Evolutionary conservation across 345 rosid species (phyloP).

Genomic region (Populus ilicifolia): DNA sequence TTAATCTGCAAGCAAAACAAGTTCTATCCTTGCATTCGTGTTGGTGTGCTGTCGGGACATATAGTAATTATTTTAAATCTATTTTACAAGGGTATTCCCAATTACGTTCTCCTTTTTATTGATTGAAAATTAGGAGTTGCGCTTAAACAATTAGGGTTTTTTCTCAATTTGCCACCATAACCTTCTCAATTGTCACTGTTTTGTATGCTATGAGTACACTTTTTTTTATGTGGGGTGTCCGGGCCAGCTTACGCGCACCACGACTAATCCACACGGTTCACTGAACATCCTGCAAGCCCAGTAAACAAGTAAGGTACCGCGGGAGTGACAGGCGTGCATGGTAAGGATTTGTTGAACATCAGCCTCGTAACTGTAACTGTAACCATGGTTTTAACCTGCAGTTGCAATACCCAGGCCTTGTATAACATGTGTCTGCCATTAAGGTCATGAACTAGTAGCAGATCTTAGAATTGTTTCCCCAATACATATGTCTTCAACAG

Average conservation of each 20-base stretch:
- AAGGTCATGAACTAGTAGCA: neutral
- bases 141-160: neutral
- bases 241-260: rapidly evolving
- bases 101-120: neutral
- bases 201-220: neutral
- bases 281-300: no score
- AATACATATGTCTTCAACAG: neutral
- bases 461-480: neutral
- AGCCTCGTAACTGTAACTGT: neutral
- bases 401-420: neutral
- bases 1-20: neutral
- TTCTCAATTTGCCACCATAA: neutral
- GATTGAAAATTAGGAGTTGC: neutral
- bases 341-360: neutral
- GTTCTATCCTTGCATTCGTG: neutral
- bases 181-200: neutral
- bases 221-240: no score
- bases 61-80: neutral
- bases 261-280: no score
- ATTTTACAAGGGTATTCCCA: neutral
- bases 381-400: neutral
- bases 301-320: rapidly evolving
- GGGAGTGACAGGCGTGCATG: rapidly evolving
- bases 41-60: conserved; percentile 4
- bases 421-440: neutral